Conservation (phyloP, 352 stramenopile species). For the Phytophthora hybrid region DNA sequence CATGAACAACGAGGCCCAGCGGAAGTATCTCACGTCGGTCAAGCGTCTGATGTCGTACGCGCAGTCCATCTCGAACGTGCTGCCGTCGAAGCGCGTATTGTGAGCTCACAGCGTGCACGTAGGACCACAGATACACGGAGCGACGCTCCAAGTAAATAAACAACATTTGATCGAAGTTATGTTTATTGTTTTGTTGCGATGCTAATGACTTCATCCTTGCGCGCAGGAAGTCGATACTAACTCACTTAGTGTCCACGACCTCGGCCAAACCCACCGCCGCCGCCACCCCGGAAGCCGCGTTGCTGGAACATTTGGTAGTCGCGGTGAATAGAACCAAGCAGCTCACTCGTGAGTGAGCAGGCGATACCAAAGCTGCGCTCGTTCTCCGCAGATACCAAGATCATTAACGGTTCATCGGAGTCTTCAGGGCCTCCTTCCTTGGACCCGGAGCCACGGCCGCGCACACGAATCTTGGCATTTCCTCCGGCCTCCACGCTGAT, state of each 20-base stretch:
- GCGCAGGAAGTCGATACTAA: conserved; percentile 3
- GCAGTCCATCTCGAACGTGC: conserved; percentile 89
- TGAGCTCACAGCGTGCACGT: conserved; percentile 23
- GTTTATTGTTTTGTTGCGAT: conserved; percentile 22
- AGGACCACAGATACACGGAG: neutral
- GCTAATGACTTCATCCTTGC: conserved; percentile 6
- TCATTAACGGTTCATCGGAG: conserved; percentile 79
- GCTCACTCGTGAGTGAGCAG: conserved; percentile 67
- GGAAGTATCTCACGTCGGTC: conserved; percentile 99
- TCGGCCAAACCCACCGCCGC: conserved; percentile 28
- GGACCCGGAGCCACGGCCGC: conserved; percentile 80
- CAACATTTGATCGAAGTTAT: conserved; percentile 10
- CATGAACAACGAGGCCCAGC: conserved; percentile 99
- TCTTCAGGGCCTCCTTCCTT: conserved; percentile 81
- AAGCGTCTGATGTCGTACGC: conserved; percentile 98
- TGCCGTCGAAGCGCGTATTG: conserved; percentile 89
- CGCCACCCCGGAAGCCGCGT: conserved; percentile 28
- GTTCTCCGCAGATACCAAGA: conserved; percentile 87
- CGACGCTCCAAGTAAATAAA: conserved; percentile 10
- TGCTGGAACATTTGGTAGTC: conserved; percentile 80
- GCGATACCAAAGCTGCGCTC: conserved; percentile 87
- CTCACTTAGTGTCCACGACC: conserved; percentile 29
- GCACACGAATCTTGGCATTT: conserved; percentile 86
- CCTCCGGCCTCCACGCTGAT: conserved; percentile 85
- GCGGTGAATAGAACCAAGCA: conserved; percentile 77